Percentiles rank a stretch among this genome's conserved stretches.
These are phyloP conservation scores for Coniophora puteana DNA, from an alignment of 1,284 basidiomycete species.

Conservation along the genomic window DNA sequence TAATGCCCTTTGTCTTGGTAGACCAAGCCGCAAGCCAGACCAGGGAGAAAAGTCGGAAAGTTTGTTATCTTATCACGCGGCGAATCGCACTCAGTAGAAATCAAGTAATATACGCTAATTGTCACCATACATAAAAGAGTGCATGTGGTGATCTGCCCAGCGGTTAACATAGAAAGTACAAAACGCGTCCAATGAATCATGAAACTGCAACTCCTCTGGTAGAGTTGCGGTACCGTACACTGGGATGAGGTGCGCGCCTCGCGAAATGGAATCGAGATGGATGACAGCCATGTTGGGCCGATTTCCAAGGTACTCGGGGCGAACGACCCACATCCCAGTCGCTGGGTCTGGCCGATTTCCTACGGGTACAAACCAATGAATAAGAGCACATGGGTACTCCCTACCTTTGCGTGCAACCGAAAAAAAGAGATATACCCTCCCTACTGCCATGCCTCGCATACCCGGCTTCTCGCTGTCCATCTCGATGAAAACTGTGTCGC, in stretches of 20 bases:
- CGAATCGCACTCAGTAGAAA: too few species aligned
- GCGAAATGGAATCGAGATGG: conserved; percentile 9
- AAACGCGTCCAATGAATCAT: conserved; percentile 23
- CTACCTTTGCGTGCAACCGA: neutral
- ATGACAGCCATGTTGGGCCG: neutral
- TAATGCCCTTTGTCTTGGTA: too few species aligned
- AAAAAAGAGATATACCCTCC: conserved; percentile 3
- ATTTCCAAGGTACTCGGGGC: neutral
- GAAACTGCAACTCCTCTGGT: conserved; percentile 20
- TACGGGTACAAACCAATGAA: conserved; percentile 8
- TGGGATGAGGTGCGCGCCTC: conserved; percentile 2
- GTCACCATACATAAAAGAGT: too few species aligned
- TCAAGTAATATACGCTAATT: too few species aligned
- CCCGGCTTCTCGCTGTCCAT: neutral
- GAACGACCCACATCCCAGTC: conserved; percentile 9
- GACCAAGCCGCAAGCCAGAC: too few species aligned
- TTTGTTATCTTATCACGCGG: too few species aligned
- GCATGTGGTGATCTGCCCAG: conserved; percentile 31
- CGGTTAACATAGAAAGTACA: conserved; percentile 25
- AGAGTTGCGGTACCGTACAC: conserved; percentile 10
- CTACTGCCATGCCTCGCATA: conserved; percentile 1
- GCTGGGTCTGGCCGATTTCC: conserved; percentile 2
- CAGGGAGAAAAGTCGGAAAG: too few species aligned
- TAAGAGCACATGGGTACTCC: conserved; percentile 10
- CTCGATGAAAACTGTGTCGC: conserved; percentile 24